Evolutionary conservation across 345 rosid genomes (phyloP), one percentile per base, ranked within the genome.

Genomic region (Syzygium jambos): DNA sequence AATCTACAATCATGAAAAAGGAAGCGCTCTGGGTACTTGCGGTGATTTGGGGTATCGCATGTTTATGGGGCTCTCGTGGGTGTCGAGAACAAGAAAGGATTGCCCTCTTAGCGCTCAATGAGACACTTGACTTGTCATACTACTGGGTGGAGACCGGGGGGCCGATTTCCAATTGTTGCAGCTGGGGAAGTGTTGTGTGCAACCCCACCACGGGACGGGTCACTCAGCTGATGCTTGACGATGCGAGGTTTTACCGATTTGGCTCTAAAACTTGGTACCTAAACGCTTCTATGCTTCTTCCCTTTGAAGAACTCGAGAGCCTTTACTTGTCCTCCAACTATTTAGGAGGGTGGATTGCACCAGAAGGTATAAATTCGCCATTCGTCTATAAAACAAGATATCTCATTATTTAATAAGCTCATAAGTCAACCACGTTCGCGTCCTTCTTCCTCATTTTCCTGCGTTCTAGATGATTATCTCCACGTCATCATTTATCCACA

Each of bases 141-240:
- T 9, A 22, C 9, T 0, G n/a, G 13, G 12, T 0, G n/a, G n/a
- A 23, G n/a, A 9, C 0, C 0, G 1, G 63, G 29, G 14, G n/a
- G 23, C 23, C 63, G 0, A 0, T 8, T 56, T 56, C 4, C 14
- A 10, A 56, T 6, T 56, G n/a, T 56, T 56, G n/a, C 1, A 23
- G 0, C 3, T 56, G 63, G 63, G 0, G 0, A 9, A 0, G 0
- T 23, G 29, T 56, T 23, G 1, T 10, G 29, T 56, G 63, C n/a
- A 56, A 0, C n/a, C 63, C 63, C 63, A 23, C 29, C 14, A 56
- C 29, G 9, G 1, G 63, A 10, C 63, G 63, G 23, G 63, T 56
- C 0, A 56, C 61, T 56, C 0, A 23, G 3, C n/a, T 56, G 9
- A 0, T 0, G 14, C 63, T 56, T 27, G 1, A 0, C 0, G 0